Percentiles rank a stretch among this genome's conserved stretches.
These are phyloP conservation scores for Russula abietina DNA, from an alignment of 768 basidiomycete genomes.

Conservation along the genomic window DNA sequence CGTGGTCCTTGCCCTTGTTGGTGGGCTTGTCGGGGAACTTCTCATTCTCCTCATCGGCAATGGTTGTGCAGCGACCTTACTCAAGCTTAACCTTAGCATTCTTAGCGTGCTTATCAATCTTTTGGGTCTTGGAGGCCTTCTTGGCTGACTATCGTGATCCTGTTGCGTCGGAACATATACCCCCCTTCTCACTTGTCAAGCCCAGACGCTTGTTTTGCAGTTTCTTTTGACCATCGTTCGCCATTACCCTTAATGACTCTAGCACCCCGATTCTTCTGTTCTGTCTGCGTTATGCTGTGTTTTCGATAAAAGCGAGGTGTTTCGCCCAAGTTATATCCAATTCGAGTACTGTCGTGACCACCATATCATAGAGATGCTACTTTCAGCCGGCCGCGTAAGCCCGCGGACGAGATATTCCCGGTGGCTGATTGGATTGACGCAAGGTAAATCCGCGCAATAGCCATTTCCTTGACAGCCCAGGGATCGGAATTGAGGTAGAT, in stretches of 20 bases:
- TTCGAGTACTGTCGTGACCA: background rate
- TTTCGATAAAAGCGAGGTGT: background rate
- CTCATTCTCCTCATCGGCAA: conserved; percentile 14
- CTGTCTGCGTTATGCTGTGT: background rate
- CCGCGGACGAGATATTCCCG: no score
- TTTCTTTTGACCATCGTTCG: background rate
- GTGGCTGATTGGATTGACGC: no score
- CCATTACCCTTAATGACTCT: background rate
- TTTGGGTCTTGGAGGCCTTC: conserved; percentile 7
- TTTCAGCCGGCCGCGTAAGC: background rate
- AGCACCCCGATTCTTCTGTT: background rate
- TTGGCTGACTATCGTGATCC: background rate
- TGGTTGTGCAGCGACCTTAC: conserved; percentile 4
- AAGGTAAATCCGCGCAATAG: no score
- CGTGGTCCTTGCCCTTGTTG: conserved; percentile 10
- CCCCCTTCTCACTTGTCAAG: background rate
- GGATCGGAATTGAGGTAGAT: no score
- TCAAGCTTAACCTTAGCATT: background rate
- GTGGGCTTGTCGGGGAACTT: background rate
- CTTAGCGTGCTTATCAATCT: background rate
- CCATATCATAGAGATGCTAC: background rate
- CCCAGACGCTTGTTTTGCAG: background rate
- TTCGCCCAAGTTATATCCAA: background rate
- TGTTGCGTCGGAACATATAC: background rate
- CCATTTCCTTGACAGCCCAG: no score